phyloP scores from a whole-genome alignment of 2,329 filamentous ascomycete genomes.

The Ophiostoma montium region DNA sequence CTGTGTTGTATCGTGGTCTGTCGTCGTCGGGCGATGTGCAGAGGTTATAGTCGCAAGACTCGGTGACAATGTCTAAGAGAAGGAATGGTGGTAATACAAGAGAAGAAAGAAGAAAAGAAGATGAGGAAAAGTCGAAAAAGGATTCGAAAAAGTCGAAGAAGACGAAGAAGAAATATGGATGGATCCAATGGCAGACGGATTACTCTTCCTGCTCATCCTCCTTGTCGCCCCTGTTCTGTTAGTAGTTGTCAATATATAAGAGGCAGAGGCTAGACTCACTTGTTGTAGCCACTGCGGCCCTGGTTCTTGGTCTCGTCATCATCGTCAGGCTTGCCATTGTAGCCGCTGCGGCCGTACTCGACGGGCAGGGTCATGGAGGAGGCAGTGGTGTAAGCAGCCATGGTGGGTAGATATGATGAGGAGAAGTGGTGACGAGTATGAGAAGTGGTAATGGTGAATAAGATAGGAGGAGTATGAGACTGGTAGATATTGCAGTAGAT shows the following conservation, averaged over 20 bases:
- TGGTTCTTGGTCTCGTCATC: conserved; percentile 22
- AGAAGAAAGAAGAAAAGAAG: conserved; percentile 1
- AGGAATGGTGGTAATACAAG: not conserved
- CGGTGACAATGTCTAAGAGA: no score
- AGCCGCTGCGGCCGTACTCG: conserved; percentile 26
- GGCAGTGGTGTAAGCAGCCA: conserved; percentile 24
- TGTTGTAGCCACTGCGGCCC: conserved; percentile 35
- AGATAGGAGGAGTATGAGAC: not conserved
- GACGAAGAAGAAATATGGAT: not conserved
- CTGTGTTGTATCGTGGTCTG: no score
- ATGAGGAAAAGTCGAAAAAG: not conserved
- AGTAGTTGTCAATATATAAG: not conserved
- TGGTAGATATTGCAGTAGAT: not conserved
- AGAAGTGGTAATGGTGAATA: not conserved
- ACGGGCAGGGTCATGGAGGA: conserved; percentile 17
- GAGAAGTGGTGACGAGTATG: not conserved
- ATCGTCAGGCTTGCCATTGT: conserved; percentile 26
- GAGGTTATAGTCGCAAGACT: not conserved
- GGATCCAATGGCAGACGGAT: no score
- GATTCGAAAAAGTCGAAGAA: not conserved
- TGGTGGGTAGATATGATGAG: conserved; percentile 1
- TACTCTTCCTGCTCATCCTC: conserved; percentile 25
- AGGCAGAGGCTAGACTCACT: conserved; percentile 13
- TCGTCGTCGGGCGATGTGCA: not conserved
- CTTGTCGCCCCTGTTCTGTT: conserved; percentile 13